Evolutionary conservation across 345 rosid species (phyloP).

Genomic region (Eucalyptus regnans): DNA sequence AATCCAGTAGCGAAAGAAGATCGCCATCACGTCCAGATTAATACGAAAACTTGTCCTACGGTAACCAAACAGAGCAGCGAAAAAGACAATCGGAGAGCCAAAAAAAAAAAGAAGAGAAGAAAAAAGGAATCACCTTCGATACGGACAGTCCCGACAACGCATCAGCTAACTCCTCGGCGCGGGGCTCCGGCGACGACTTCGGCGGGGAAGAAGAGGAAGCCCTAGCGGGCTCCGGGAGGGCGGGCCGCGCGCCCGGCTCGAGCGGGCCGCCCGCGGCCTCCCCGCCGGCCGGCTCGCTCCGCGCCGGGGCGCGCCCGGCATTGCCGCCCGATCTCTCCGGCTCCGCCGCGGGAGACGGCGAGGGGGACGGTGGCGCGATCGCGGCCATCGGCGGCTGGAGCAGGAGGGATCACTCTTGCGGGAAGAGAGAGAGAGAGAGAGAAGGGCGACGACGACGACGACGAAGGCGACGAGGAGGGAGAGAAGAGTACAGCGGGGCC

Average conservation of each 20-base stretch:
- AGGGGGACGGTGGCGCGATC: not conserved
- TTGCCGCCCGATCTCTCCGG: conserved; percentile 10
- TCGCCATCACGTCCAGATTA: not conserved
- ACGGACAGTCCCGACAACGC: conserved; percentile 24
- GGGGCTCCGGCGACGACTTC: conserved; percentile 21
- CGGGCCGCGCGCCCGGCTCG: conserved; percentile 45
- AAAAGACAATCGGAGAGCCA: not conserved
- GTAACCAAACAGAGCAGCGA: not conserved
- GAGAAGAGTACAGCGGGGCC: not conserved
- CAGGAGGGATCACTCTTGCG: not conserved
- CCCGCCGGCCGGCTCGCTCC: conserved; percentile 51
- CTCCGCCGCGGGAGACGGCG: conserved; percentile 2
- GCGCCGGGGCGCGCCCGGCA: conserved; percentile 52
- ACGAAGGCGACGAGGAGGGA: not conserved
- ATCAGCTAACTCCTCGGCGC: conserved; percentile 21
- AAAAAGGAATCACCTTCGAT: conserved; percentile 25
- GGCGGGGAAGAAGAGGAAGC: conserved; percentile 8
- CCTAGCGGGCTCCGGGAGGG: conserved; percentile 43
- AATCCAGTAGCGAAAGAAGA: not conserved
- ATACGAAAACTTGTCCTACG: not conserved
- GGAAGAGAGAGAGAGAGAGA: not conserved
- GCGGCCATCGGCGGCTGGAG: not conserved
- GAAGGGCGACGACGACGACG: conserved; percentile 5
- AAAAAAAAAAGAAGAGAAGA: not conserved
- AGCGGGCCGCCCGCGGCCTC: conserved; percentile 45